Percentiles rank a stretch among this genome's conserved stretches.
phyloP scores from a whole-genome alignment of 257 asterid genomes.

The Ilex aquifolium region DNA sequence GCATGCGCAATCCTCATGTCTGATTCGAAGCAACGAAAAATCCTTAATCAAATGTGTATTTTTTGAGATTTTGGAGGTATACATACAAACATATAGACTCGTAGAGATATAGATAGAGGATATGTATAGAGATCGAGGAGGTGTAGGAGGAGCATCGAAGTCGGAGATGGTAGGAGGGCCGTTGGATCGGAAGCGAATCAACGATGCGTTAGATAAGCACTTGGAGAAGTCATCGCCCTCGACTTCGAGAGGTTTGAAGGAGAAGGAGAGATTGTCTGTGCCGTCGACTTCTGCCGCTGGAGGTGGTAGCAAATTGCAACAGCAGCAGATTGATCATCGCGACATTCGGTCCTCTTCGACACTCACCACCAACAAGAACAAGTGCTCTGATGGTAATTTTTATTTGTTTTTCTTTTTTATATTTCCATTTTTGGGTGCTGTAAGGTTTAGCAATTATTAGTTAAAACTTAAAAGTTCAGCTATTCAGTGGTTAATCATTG shows the following conservation, averaged over 20 bases:
- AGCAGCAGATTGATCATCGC: slow-evolving; percentile 37
- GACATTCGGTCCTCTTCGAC: slow-evolving; percentile 34
- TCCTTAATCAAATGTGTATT: too few species aligned
- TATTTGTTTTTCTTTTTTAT: neutral
- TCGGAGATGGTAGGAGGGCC: slow-evolving; percentile 58
- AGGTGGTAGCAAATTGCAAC: slow-evolving; percentile 37
- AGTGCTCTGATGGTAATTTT: slow-evolving; percentile 64
- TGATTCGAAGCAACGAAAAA: too few species aligned
- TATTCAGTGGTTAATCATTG: too few species aligned
- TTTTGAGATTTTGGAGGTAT: neutral
- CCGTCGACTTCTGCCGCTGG: slow-evolving; percentile 50
- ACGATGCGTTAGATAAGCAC: slow-evolving; percentile 89
- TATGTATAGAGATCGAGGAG: slow-evolving; percentile 85
- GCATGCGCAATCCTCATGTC: too few species aligned
- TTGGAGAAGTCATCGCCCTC: slow-evolving; percentile 90
- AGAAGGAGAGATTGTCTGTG: slow-evolving; percentile 35
- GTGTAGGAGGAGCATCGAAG: slow-evolving; percentile 63
- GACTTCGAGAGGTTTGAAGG: slow-evolving; percentile 53
- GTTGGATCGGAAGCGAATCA: slow-evolving; percentile 95
- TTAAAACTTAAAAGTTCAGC: too few species aligned
- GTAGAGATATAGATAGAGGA: slow-evolving; percentile 1
- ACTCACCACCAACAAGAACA: slow-evolving; percentile 46
- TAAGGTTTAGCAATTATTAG: too few species aligned
- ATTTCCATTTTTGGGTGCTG: too few species aligned
- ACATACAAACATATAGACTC: neutral